Evolutionary conservation across 371 early-diverging fungal species (phyloP), one percentile per base, ranked within the genome.

Genomic region (Mortierella sp.): DNA sequence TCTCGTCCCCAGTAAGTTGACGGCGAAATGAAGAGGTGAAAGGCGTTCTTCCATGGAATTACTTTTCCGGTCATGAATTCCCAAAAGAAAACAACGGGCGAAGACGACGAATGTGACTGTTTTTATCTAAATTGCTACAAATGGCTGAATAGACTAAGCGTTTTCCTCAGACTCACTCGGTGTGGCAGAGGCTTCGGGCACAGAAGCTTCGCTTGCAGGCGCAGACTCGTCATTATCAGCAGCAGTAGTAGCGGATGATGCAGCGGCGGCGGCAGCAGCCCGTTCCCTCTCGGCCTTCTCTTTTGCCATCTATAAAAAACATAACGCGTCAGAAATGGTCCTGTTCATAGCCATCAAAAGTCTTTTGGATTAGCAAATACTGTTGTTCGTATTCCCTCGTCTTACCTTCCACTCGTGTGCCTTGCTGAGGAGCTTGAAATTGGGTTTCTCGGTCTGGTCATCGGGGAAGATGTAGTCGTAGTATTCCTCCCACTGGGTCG

Each of bases 391-490:
- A 65, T 66, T 50, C 79, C 79, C 80, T 78, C n/a, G n/a, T n/a
- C 79, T 80, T 71, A 71, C 76, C 70, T 94, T 92, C 99, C 99
- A 98, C 69, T 90, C 85, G 56, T 95, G 95, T 6, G 97, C 97
- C 85, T 93, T 89, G 59, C 89, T 91, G 72, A 98, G 86, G 60
- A 98, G 80, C 79, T 95, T 97, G 73, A 95, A 87, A 64, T 90
- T 91, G 14, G 95, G 90, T 54, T 87, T 87, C 55, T 96, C 92
- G 8, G 84, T 86, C 62, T 93, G 88, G 53, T 98, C 98, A 66
- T 97, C 99, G 19, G 98, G 98, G 85, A 97, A 98, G 60, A 97
- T 90, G 83, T 97, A 98, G 59, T 98, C 98, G 83, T 90, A 94
- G 90, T 96, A 98, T 84, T 98, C 99, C 78, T 98, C 99, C 92